Conservation (phyloP, 2,329 filamentous ascomycete genomes). For the Arthrobotrys musiformis region DNA sequence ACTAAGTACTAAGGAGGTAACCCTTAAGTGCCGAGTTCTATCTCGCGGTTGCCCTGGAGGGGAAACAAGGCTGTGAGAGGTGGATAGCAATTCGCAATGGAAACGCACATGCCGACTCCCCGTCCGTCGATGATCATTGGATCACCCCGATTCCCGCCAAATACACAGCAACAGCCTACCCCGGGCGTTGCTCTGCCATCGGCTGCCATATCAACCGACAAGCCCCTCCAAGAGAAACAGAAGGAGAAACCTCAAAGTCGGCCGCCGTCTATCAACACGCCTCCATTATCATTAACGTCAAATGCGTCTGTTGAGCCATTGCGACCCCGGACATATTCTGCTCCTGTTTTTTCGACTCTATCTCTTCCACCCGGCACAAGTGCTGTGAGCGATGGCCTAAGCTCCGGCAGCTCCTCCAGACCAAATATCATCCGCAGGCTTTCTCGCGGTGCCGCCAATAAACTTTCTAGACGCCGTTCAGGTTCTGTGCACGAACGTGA, state of each 20-base stretch:
- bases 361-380: slow-evolving; percentile 60
- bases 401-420: slow-evolving; percentile 70
- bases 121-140: slow-evolving; percentile 53
- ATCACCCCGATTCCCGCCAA: slow-evolving; percentile 43
- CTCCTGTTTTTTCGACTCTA: slow-evolving; percentile 44
- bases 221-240: slow-evolving; percentile 9
- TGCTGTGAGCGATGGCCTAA: slow-evolving; percentile 73
- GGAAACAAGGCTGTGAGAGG: neutral
- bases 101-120: slow-evolving; percentile 30
- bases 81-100: neutral
- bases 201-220: slow-evolving; percentile 20
- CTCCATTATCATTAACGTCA: slow-evolving; percentile 5
- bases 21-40: no score
- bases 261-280: neutral
- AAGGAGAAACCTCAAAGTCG: slow-evolving; percentile 28
- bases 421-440: slow-evolving; percentile 80
- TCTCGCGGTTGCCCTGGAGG: neutral
- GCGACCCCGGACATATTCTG: slow-evolving; percentile 44
- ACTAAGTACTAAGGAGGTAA: no score
- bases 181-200: slow-evolving; percentile 12
- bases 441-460: slow-evolving; percentile 80
- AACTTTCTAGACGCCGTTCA: slow-evolving; percentile 78
- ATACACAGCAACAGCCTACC: slow-evolving; percentile 12
- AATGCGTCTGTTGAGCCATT: slow-evolving; percentile 34
- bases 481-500: slow-evolving; percentile 81